Evolutionary conservation across 1,139 yeast genomes (phyloP), one percentile per base, ranked within the genome.

Genomic region (Saccharomyces hybrid): DNA sequence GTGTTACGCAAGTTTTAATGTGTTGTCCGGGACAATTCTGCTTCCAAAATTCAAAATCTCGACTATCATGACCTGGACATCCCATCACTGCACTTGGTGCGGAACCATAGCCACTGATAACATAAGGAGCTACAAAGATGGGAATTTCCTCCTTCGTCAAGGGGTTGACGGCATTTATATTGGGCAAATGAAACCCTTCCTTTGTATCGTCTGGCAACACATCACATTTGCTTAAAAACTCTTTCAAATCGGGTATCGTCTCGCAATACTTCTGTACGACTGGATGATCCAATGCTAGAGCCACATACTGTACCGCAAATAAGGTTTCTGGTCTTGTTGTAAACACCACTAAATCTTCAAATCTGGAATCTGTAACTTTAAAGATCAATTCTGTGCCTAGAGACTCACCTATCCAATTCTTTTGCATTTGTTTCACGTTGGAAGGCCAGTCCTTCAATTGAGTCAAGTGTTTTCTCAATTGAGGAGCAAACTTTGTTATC

Each of bases 251-350:
- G 0, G 67, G 47, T 57, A 84, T 79, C 0, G 58, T 52, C 42
- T 67, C 49, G 26, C 81, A 69, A 50, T 69, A 62, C 14, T 73
- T 62, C 49, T 66, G 60, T 0, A 81, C 82, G 0, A 88, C 57
- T 0, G 88, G 84, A 67, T 91, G 97, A 60, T 81, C 81, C 44
- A 81, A 67, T 0, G 97, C 79, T 26, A 93, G 66, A 0, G 97
- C 97, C 8, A 91, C 64, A 68, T 83, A 93, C 66, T 90, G 95
- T 0, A 88, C 89, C 57, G 90, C 83, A 62, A 80, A 84, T 16
- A 93, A 69, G 0, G 99, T 91, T 58, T 93, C 98, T 0, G 95
- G 88, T 59, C 98, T 79, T 0, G 98, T 87, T 0, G 99, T 93
- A 71, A 84, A 93, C 1, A 84, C 84, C 0, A 73, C 69, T 8